Percentiles rank a stretch among this genome's conserved stretches.
Evolutionary conservation across 1,139 yeast species (phyloP).

Genomic region (Taphrina confusa): DNA sequence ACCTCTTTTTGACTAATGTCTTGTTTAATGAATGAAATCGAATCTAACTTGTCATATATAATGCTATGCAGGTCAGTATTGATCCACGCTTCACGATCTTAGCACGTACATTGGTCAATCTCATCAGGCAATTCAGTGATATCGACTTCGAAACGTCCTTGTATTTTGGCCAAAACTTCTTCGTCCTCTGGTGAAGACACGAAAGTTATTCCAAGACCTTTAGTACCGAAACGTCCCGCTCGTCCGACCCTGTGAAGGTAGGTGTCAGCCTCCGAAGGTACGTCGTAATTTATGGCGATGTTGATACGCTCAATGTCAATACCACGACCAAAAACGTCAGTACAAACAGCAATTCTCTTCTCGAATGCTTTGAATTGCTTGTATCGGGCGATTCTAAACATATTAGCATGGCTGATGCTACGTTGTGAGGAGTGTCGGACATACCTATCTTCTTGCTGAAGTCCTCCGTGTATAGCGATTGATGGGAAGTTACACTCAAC

Average conservation of each 20-base stretch:
- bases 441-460: constrained; percentile 90
- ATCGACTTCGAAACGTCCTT: constrained; percentile 95
- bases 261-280: constrained; percentile 71
- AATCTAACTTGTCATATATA: constrained; percentile 23
- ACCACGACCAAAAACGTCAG: constrained; percentile 99
- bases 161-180: constrained; percentile 87
- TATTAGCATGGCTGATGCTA: background rate
- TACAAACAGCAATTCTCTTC: constrained; percentile 97
- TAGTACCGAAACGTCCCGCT: constrained; percentile 99
- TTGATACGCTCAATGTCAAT: constrained; percentile 98
- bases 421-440: background rate
- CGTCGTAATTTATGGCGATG: constrained; percentile 94
- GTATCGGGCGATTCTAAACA: constrained; percentile 70
- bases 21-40: no score
- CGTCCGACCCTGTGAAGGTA: constrained; percentile 99
- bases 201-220: constrained; percentile 93
- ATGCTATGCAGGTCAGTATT: constrained; percentile 1
- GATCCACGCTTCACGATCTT: background rate
- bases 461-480: constrained; percentile 92
- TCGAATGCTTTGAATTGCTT: constrained; percentile 96
- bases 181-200: constrained; percentile 85
- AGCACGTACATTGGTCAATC: constrained; percentile 76
- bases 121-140: constrained; percentile 94
- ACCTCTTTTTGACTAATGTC: no score
- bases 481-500: constrained; percentile 96